These are phyloP conservation scores for Leccinum disarticulatum DNA, from an alignment of 768 basidiomycete genomes.

Conservation along the genomic window DNA sequence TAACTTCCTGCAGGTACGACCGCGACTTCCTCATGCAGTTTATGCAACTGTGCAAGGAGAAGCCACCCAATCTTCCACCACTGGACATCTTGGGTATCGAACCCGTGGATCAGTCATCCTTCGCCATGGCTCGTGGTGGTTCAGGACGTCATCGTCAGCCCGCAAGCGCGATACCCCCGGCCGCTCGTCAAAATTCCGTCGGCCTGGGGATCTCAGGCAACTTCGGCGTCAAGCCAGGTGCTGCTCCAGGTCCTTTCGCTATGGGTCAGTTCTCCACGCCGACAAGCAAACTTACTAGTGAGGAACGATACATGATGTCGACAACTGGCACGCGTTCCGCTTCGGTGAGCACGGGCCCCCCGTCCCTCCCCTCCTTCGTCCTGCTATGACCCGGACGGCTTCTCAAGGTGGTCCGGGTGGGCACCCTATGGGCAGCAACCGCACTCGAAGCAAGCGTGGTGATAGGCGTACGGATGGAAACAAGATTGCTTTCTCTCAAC, in stretches of 20 bases:
- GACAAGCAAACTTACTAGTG: no score
- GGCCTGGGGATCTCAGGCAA: constrained; percentile 42
- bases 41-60: no score
- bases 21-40: constrained; percentile 98
- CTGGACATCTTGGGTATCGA: constrained; percentile 91
- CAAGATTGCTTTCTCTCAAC: constrained; percentile 39
- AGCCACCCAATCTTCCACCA: constrained; percentile 82
- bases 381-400: no score
- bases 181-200: constrained; percentile 48
- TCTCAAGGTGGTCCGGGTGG: no score
- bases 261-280: constrained; percentile 81
- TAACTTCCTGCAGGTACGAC: constrained; percentile 68
- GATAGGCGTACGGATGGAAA: constrained; percentile 64
- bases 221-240: constrained; percentile 33
- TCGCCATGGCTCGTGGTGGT: constrained; percentile 56
- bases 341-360: no score
- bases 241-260: constrained; percentile 34
- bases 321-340: no score
- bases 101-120: constrained; percentile 56
- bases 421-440: no score
- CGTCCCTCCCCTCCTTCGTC: no score
- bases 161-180: constrained; percentile 42
- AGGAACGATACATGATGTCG: no score
- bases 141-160: constrained; percentile 60
- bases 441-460: constrained; percentile 83